Evolutionary conservation across 352 stramenopile genomes (phyloP).

Genomic region (Phytophthora boehmeriae): DNA sequence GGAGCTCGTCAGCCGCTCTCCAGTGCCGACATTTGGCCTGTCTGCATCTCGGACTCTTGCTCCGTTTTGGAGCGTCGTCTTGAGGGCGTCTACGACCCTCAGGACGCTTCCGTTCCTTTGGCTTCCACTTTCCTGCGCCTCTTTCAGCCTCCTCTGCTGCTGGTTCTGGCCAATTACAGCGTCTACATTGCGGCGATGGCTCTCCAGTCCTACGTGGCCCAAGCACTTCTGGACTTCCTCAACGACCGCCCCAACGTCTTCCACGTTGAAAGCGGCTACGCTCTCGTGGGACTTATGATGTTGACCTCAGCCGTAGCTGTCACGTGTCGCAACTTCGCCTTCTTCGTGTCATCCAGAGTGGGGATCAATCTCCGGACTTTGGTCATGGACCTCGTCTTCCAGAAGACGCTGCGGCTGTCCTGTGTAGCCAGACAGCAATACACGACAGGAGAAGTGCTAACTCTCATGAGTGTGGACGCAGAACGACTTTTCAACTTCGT

Average conservation of each 20-base stretch:
- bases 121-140: conserved; percentile 26
- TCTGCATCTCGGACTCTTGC: conserved; percentile 29
- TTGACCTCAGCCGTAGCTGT: conserved; percentile 24
- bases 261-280: conserved; percentile 24
- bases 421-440: conserved; percentile 35
- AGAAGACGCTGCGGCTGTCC: conserved; percentile 65
- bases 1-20: conserved; percentile 26
- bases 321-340: conserved; percentile 33
- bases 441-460: conserved; percentile 39
- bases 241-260: conserved; percentile 25
- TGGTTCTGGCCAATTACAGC: conserved; percentile 26
- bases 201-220: conserved; percentile 26
- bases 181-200: conserved; percentile 34
- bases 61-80: conserved; percentile 14
- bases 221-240: conserved; percentile 30
- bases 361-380: conserved; percentile 37
- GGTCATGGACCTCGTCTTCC: conserved; percentile 36
- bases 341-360: conserved; percentile 32
- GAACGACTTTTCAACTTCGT: conserved; percentile 34
- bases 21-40: conserved; percentile 31
- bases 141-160: conserved; percentile 18
- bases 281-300: conserved; percentile 18
- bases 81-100: conserved; percentile 18
- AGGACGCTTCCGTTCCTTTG: conserved; percentile 3
- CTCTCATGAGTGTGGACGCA: conserved; percentile 37